Evolutionary conservation across 2,329 filamentous ascomycete genomes (phyloP), one percentile per base, ranked within the genome.

Genomic region (Geoglossum cookeanum): DNA sequence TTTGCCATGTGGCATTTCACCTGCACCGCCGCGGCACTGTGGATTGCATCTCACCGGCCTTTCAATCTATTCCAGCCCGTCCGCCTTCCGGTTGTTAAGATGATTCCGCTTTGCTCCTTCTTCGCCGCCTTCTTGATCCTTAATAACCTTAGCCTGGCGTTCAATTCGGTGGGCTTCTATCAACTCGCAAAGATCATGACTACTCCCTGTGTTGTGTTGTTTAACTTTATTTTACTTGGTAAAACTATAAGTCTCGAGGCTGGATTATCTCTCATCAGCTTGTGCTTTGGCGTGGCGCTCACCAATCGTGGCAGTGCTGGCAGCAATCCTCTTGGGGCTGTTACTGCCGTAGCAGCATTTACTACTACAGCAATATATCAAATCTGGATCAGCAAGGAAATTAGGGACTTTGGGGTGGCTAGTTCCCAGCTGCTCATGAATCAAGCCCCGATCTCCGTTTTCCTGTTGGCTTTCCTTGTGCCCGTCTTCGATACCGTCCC

Each of bases 341-440:
- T 71, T 11, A 68, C 73, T 58, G 71, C 72, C 1, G 67, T 68
- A 3, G 63, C 70, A 37, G 71, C 72, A 7, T 73, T 74, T 60
- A 69, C 68, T 58, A 69, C 70, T 1, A 73, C 72, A 7, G 71
- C 71, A 1, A 69, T 74, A 52, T 74, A 74, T 59, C 71, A 73
- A 62, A 72, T 73, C 52, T 74, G 71, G 72, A 74, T 74, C 58
- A 71, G 71, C 60, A 73, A 73, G 68, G 73, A 73, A 63, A 73
- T 74, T 57, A 68, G 70, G 58, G 72, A 74, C 60, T 72, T 74
- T 15, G 6, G 9, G 39, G 71, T 72, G 11, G 69, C 70, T 0
- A 69, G 68, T 44, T 70, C 71, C 1, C 72, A 74, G 60, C 65
- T 74, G 13, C 65, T 74, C 4, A 64, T 73, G 54, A 74, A 73